A percentile compares a stretch with the other conserved stretches of the same genome.
Conservation (phyloP, 2,329 filamentous ascomycete genomes). For the Neofusicoccum parvum region DNA sequence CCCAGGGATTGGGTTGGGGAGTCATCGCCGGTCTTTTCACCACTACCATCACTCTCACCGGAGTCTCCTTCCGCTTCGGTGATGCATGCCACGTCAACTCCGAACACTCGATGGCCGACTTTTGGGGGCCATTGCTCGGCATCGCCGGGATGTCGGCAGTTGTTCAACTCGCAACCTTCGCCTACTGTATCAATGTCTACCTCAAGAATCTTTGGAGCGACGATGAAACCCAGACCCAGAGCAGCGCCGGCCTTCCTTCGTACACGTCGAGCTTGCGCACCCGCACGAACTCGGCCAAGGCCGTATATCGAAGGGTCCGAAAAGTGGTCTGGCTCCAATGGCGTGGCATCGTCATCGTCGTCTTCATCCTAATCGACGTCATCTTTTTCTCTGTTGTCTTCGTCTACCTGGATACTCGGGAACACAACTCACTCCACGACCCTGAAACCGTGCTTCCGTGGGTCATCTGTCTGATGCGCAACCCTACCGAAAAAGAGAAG, state of each 20-base stretch:
- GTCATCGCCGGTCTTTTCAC: slow-evolving; percentile 76
- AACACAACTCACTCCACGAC: slow-evolving; percentile 59
- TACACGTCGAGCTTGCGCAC: slow-evolving; percentile 70
- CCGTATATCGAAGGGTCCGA: slow-evolving; percentile 83
- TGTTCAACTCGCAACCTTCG: slow-evolving; percentile 75
- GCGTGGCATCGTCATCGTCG: slow-evolving; percentile 86
- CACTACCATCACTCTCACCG: slow-evolving; percentile 78
- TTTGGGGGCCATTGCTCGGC: slow-evolving; percentile 86
- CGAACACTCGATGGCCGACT: slow-evolving; percentile 75
- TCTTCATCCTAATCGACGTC: slow-evolving; percentile 87
- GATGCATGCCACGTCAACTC: slow-evolving; percentile 94
- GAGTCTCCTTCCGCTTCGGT: slow-evolving; percentile 93
- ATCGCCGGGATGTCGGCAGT: slow-evolving; percentile 77
- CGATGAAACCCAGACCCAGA: slow-evolving; percentile 65
- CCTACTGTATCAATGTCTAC: slow-evolving; percentile 94
- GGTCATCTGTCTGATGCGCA: slow-evolving; percentile 68
- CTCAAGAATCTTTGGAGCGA: slow-evolving; percentile 76
- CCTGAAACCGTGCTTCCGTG: slow-evolving; percentile 63
- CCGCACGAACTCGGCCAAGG: slow-evolving; percentile 69
- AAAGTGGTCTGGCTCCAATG: slow-evolving; percentile 91
- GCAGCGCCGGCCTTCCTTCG: slow-evolving; percentile 68
- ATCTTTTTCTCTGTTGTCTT: slow-evolving; percentile 94
- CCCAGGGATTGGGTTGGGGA: slow-evolving; percentile 80
- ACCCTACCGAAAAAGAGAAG: slow-evolving; percentile 61
- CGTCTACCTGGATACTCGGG: slow-evolving; percentile 72